Base-by-base conservation (phyloP, 495 filamentous ascomycete genomes). In the Xylaria flabelliformis region DNA sequence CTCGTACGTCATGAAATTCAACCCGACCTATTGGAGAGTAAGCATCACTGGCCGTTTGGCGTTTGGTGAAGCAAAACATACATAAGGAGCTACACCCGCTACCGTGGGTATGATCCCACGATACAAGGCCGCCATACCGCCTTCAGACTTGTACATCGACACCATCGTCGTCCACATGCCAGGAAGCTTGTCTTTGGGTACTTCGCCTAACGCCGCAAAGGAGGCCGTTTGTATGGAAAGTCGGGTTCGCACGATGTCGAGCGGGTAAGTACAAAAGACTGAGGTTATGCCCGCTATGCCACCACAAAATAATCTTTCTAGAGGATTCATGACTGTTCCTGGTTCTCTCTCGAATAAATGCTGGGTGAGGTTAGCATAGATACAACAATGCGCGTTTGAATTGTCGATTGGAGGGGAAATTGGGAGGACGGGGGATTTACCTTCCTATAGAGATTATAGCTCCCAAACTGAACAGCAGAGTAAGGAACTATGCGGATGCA, bases 1-100 rank as follows among this genome's bases (percentile, higher is more conserved):
- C 81, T 99, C 96, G 80, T 99, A 99, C 32, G 91, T 93, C 93
- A 98, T 98, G 84, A 99, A 99, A 80, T 98, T 99, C 61, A 99
- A 84, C 41, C 96, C 96, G 59, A 97, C 94, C 93, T 97, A 74
- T 61, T 64, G 39, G 12, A 55, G 46, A 34, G 76, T 83, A 68
- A 83, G 76, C 53, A 53, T 42, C 61, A n/a, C 42, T 53, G 32
- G 24, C 17, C 21, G 17, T 42, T 41, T 48, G 7, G 59, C 26
- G 26, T 19, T 29, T 61, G 6, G 24, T 26, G 56, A 56, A 26
- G 48, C 2, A 64, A 74, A 64, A 58, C 46, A 66, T 83, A 97
- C 94, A 80, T 97, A 97, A 76, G 96, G 96, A 56, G 97, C 97
- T 58, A 99, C 96, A 46, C 96, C 96, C 41, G 94, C 94, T 29